A percentile compares a stretch with the other conserved stretches of the same genome.
Evolutionary conservation across 1,284 basidiomycete genomes (phyloP).

Genomic region (Puccinia brachypodii): DNA sequence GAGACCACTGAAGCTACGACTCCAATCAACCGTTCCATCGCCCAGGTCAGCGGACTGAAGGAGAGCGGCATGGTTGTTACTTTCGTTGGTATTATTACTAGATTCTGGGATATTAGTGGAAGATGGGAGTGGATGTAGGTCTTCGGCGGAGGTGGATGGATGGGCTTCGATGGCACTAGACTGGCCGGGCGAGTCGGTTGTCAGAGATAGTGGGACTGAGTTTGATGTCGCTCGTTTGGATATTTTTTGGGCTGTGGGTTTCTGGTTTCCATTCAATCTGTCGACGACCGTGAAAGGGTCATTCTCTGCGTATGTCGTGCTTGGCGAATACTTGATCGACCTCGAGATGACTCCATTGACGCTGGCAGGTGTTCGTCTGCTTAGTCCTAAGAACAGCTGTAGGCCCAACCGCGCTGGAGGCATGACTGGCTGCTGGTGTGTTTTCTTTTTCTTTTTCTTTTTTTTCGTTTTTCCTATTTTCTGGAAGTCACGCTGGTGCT

Average conservation of each 20-base stretch:
- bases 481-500: too few relatives aligned
- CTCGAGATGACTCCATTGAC: neutral
- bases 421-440: too few relatives aligned
- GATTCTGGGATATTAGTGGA: neutral
- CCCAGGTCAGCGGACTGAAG: neutral
- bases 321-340: neutral
- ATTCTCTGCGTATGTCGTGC: neutral
- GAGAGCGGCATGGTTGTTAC: conserved; percentile 39
- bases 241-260: neutral
- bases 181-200: conserved; percentile 40
- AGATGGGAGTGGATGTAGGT: conserved; percentile 38
- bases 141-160: conserved; percentile 33
- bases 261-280: conserved; percentile 18
- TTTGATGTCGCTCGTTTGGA: conserved; percentile 1
- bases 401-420: neutral
- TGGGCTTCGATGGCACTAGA: conserved; percentile 42
- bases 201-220: conserved; percentile 25
- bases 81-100: neutral
- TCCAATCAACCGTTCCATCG: conserved; percentile 66
- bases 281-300: conserved; percentile 39
- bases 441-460: neutral
- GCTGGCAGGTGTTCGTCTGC: neutral
- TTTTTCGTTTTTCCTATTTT: neutral
- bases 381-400: neutral
- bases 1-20: conserved; percentile 79